A percentile compares a stretch with the other conserved stretches of the same genome.
These are phyloP conservation scores for Potentilla sterilis DNA, from an alignment of 306 rosid species.

Conservation along the genomic window DNA sequence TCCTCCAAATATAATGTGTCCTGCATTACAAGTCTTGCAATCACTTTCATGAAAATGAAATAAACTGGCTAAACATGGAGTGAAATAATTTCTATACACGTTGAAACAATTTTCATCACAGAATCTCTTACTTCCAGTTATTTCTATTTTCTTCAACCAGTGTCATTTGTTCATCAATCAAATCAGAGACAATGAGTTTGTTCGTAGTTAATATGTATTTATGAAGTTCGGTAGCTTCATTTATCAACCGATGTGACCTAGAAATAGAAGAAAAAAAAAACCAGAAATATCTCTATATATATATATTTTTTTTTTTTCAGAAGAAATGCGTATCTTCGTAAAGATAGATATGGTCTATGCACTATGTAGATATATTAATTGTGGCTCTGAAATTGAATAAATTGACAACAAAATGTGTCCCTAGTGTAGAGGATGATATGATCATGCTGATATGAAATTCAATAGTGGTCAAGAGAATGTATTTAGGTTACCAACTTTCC, in stretches of 20 bases:
- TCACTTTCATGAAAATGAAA: neutral
- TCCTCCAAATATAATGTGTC: conserved; percentile 65
- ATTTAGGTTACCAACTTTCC: neutral
- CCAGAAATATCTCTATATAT: no score
- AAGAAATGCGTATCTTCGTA: neutral
- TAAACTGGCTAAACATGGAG: neutral
- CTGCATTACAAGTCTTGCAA: conserved; percentile 31
- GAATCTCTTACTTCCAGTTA: neutral
- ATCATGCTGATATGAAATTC: no score
- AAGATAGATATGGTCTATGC: neutral
- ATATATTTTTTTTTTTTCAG: no score
- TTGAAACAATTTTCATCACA: neutral
- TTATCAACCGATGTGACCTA: no score
- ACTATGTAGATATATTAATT: neutral
- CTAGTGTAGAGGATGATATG: no score
- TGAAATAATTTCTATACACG: neutral
- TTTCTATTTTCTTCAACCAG: neutral
- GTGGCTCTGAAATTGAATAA: no score
- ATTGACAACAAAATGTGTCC: neutral
- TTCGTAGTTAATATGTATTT: neutral
- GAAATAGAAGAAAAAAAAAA: no score
- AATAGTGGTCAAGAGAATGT: neutral
- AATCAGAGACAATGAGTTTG: neutral
- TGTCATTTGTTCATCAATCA: neutral
- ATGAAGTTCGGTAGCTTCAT: neutral